phyloP scores from a whole-genome alignment of 176 grass and related monocot species.

The Elaeis guineensis region DNA sequence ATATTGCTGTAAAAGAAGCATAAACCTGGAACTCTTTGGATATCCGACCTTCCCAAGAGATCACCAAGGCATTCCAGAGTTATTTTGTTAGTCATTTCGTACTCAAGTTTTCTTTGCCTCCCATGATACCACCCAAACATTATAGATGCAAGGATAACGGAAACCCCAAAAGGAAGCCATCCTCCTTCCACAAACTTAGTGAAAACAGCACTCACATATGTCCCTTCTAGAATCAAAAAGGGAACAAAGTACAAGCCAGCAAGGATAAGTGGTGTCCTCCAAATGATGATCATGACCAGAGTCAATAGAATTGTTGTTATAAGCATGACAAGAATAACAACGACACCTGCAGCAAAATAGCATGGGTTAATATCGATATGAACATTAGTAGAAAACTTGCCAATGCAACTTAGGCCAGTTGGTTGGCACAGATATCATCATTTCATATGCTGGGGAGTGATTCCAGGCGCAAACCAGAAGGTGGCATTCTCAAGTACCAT shows the following conservation, averaged over 20 bases:
- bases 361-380: neutral
- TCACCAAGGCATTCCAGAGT: slow-evolving; percentile 39
- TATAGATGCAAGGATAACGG: slow-evolving; percentile 53
- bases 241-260: slow-evolving; percentile 39
- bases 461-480: too few relatives aligned
- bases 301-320: slow-evolving; percentile 80
- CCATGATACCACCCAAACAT: slow-evolving; percentile 86
- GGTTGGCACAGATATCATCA: too few relatives aligned
- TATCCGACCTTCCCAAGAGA: slow-evolving; percentile 50
- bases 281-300: slow-evolving; percentile 73
- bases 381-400: too few relatives aligned
- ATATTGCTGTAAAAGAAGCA: slow-evolving; percentile 94
- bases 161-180: slow-evolving; percentile 71
- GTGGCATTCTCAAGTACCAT: too few relatives aligned
- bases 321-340: slow-evolving; percentile 83
- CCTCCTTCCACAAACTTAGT: slow-evolving; percentile 72
- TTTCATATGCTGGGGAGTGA: too few relatives aligned
- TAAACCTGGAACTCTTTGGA: slow-evolving; percentile 51
- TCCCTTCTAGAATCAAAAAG: slow-evolving; percentile 59
- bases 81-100: slow-evolving; percentile 64
- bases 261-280: slow-evolving; percentile 40
- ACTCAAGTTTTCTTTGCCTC: slow-evolving; percentile 58
- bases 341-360: slow-evolving; percentile 51
- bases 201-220: slow-evolving; percentile 57
- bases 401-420: too few relatives aligned